Evolutionary conservation across 768 basidiomycete genomes (phyloP).

Genomic region (Mycena haematopus): DNA sequence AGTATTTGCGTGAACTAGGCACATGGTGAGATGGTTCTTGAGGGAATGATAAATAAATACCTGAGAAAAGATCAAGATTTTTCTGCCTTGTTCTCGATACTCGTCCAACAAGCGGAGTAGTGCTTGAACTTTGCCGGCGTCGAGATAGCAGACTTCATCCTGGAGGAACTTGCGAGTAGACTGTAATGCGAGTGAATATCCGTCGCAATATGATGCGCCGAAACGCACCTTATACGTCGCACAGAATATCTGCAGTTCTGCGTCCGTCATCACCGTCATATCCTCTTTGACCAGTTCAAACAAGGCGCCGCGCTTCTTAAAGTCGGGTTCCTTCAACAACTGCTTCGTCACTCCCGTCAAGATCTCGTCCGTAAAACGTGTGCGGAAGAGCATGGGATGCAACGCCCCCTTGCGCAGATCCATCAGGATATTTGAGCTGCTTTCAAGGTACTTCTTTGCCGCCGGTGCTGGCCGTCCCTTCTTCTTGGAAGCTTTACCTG

Average conservation of each 20-base stretch:
- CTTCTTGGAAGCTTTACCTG: constrained; percentile 47
- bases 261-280: constrained; percentile 98
- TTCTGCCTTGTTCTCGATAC: constrained; percentile 72
- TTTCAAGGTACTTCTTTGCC: constrained; percentile 73
- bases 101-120: constrained; percentile 73
- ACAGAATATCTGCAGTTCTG: constrained; percentile 90
- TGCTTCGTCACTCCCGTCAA: constrained; percentile 79
- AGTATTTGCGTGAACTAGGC: constrained; percentile 92
- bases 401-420: constrained; percentile 95
- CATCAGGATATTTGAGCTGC: constrained; percentile 94
- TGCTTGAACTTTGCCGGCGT: constrained; percentile 86
- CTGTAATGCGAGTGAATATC: constrained; percentile 40
- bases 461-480: constrained; percentile 36
- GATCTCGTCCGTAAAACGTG: constrained; percentile 77
- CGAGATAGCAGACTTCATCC: constrained; percentile 74
- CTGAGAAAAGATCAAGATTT: constrained; percentile 95
- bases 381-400: constrained; percentile 96
- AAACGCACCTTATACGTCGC: constrained; percentile 79
- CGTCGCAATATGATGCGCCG: constrained; percentile 1
- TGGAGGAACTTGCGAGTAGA: constrained; percentile 79
- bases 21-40: background rate
- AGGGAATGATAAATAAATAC: constrained; percentile 47
- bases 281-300: constrained; percentile 94
- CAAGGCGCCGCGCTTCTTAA: constrained; percentile 79
- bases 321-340: constrained; percentile 90